Evolutionary conservation across 2,329 filamentous ascomycete species (phyloP).

Genomic region (Ophiostoma novo-ulmi): DNA sequence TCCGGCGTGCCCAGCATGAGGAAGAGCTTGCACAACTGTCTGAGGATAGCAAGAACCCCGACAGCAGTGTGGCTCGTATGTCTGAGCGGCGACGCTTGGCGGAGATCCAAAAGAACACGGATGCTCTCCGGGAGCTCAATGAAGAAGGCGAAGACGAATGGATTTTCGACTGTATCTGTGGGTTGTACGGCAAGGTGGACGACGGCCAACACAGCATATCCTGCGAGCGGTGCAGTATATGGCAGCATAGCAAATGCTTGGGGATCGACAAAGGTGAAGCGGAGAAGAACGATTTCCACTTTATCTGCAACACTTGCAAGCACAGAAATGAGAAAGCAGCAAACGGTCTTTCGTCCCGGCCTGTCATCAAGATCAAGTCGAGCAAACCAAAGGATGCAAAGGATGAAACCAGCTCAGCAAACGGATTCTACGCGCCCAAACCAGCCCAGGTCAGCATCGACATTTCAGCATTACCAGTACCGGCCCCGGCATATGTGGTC

Average conservation of each 20-base stretch:
- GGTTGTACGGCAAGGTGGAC: conserved; percentile 84
- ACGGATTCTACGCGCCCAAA: not conserved
- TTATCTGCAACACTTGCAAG: conserved; percentile 74
- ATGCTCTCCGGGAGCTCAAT: conserved; percentile 66
- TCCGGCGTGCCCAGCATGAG: conserved; percentile 75
- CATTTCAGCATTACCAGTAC: not conserved
- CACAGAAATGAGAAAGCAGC: conserved; percentile 51
- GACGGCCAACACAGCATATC: conserved; percentile 91
- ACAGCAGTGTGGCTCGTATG: conserved; percentile 53
- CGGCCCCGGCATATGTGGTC: not conserved
- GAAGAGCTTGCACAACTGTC: conserved; percentile 76
- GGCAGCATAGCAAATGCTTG: conserved; percentile 94
- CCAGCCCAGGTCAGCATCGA: not conserved
- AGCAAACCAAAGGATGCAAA: conserved; percentile 30
- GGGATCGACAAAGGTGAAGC: conserved; percentile 73
- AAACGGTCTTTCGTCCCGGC: conserved; percentile 51
- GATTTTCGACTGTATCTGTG: conserved; percentile 93
- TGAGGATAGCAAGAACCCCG: conserved; percentile 62
- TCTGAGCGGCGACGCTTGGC: conserved; percentile 77
- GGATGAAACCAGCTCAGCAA: not conserved
- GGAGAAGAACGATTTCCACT: conserved; percentile 80
- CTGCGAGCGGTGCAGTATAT: conserved; percentile 89
- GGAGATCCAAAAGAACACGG: conserved; percentile 74
- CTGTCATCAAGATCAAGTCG: conserved; percentile 50
- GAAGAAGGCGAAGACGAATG: conserved; percentile 65